Percentiles rank a stretch among this genome's conserved stretches.
Conservation (phyloP, 1,139 yeast species). For the Pichia norvegensis region DNA sequence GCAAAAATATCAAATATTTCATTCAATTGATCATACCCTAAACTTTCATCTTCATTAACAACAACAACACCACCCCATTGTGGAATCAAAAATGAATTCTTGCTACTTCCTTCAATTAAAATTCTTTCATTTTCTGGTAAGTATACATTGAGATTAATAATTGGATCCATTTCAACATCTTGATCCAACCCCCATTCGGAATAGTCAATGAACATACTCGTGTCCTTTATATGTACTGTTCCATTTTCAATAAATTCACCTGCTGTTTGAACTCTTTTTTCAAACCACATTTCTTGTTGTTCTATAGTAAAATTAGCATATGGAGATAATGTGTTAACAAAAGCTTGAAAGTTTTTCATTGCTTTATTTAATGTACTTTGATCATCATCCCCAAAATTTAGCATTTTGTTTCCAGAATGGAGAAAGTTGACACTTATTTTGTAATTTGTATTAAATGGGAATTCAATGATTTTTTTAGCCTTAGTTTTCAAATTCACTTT, state of each 20-base stretch:
- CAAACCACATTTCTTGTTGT: conserved; percentile 68
- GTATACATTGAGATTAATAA: conserved; percentile 61
- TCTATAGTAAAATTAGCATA: conserved; percentile 69
- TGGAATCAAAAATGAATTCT: conserved; percentile 73
- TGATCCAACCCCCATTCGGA: conserved; percentile 70
- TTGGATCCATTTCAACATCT: conserved; percentile 45
- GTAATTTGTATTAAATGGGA: conserved; percentile 21
- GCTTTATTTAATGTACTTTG: conserved; percentile 32
- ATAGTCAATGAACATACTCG: conserved; percentile 65
- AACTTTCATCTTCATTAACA: conserved; percentile 33
- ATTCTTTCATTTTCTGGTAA: conserved; percentile 45
- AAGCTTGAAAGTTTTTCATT: conserved; percentile 39
- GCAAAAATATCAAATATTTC: conserved; percentile 65
- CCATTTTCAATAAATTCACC: conserved; percentile 6
- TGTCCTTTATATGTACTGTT: conserved; percentile 28
- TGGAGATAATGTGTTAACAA: conserved; percentile 36
- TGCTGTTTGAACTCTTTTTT: conserved; percentile 18
- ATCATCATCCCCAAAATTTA: conserved; percentile 37
- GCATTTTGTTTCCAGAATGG: conserved; percentile 45
- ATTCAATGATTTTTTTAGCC: conserved; percentile 12
- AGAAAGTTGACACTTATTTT: conserved; percentile 51
- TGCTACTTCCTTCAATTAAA: conserved; percentile 37
- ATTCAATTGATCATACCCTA: conserved; percentile 38
- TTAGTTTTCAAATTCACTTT: not conserved
- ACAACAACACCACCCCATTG: conserved; percentile 81